Conservation (phyloP, 2,329 filamentous ascomycete species). For the Talaromyces piceae region DNA sequence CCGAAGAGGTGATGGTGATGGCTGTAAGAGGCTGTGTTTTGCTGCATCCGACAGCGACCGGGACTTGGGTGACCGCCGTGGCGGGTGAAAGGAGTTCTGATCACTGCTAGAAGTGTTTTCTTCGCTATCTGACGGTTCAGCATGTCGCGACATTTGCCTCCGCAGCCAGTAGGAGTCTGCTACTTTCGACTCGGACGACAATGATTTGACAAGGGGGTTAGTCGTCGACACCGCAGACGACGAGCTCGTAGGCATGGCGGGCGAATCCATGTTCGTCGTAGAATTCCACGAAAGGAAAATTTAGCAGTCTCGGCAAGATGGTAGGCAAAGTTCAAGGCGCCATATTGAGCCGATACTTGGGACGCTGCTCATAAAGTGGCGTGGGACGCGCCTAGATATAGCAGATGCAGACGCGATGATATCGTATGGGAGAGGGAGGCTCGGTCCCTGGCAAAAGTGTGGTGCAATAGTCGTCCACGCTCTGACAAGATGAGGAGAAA, state of each 20-base stretch:
- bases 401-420: background rate
- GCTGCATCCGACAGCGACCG: constrained; percentile 62
- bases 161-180: constrained; percentile 12
- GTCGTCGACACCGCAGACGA: background rate
- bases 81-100: constrained; percentile 6
- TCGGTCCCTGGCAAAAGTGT: background rate
- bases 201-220: background rate
- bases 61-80: constrained; percentile 41
- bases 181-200: constrained; percentile 6
- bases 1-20: constrained; percentile 53
- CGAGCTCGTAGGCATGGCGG: background rate
- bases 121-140: constrained; percentile 8
- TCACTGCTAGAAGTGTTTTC: constrained; percentile 6
- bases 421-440: background rate
- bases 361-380: background rate
- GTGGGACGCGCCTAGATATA: background rate
- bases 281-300: background rate
- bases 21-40: constrained; percentile 51
- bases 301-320: background rate
- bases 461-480: background rate
- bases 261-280: background rate
- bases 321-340: background rate
- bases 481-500: background rate
- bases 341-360: background rate
- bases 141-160: constrained; percentile 8